phyloP scores from a whole-genome alignment of 2,329 filamentous ascomycete genomes.

The Exophiala oligosperma region DNA sequence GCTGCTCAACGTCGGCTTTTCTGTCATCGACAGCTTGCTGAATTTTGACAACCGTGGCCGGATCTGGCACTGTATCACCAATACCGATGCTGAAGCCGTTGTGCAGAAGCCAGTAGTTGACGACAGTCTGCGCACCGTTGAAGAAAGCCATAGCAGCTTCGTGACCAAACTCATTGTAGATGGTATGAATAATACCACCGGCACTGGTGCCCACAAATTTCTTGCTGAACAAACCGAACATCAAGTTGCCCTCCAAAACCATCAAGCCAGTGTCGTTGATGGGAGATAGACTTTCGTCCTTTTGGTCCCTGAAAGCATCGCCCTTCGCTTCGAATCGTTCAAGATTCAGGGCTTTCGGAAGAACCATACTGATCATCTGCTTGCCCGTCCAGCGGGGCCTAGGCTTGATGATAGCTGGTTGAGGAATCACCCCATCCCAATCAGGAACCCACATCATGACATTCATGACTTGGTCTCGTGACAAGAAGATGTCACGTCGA shows the following conservation, averaged over 20 bases:
- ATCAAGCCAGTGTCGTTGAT: slow-evolving; percentile 75
- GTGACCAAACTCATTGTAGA: slow-evolving; percentile 91
- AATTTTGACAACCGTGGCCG: slow-evolving; percentile 78
- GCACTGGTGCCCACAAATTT: slow-evolving; percentile 88
- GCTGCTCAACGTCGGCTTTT: slow-evolving; percentile 75
- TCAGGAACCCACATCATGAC: slow-evolving; percentile 95
- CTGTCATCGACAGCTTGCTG: slow-evolving; percentile 77
- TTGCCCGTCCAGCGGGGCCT: slow-evolving; percentile 96
- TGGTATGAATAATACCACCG: slow-evolving; percentile 90
- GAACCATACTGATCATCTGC: slow-evolving; percentile 91
- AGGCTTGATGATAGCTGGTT: slow-evolving; percentile 91
- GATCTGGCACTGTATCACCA: slow-evolving; percentile 94
- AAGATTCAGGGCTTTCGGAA: slow-evolving; percentile 81
- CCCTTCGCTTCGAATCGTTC: slow-evolving; percentile 63
- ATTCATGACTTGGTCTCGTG: slow-evolving; percentile 92
- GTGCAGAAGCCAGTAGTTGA: slow-evolving; percentile 96
- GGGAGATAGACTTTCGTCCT: slow-evolving; percentile 62
- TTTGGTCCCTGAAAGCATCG: slow-evolving; percentile 45
- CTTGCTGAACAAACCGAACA: slow-evolving; percentile 90
- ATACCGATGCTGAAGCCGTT: slow-evolving; percentile 98
- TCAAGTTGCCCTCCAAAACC: slow-evolving; percentile 81
- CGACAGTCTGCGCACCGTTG: slow-evolving; percentile 89
- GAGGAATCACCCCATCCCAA: slow-evolving; percentile 93
- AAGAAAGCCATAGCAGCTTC: slow-evolving; percentile 90
- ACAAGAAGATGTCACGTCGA: slow-evolving; percentile 86